phyloP scores from a whole-genome alignment of 192 early-diverging fungal genomes.

The Neocallimastix lanati region DNA sequence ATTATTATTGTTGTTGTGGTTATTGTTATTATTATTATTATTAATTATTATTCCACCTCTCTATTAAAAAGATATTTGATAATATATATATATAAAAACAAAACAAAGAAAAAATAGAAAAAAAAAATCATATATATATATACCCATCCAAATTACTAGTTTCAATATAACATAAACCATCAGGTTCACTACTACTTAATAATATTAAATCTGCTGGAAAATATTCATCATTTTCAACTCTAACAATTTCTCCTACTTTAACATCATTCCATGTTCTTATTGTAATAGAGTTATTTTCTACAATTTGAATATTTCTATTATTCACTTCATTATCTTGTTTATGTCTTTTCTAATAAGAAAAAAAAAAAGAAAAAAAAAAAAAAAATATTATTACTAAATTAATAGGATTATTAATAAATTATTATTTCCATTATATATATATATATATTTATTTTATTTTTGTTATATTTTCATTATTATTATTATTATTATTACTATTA shows the following conservation, averaged over 20 bases:
- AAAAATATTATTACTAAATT: background rate
- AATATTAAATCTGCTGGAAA: slow-evolving; percentile 87
- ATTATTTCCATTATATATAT: no score
- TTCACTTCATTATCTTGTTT: slow-evolving; percentile 56
- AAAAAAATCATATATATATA: background rate
- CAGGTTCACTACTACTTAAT: slow-evolving; percentile 79
- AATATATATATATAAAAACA: no score
- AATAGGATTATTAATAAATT: background rate
- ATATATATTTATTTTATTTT: no score
- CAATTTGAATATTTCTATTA: slow-evolving; percentile 2
- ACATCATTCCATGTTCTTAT: slow-evolving; percentile 60
- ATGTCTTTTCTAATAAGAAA: slow-evolving; percentile 35
- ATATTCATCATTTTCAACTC: slow-evolving; percentile 68
- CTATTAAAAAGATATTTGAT: no score
- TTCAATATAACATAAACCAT: slow-evolving; percentile 93
- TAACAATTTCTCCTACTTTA: slow-evolving; percentile 79
- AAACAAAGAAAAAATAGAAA: no score
- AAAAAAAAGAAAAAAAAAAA: background rate
- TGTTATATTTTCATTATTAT: no score
- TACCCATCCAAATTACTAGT: slow-evolving; percentile 92
- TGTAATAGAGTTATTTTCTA: slow-evolving; percentile 27
- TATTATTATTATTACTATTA: no score
- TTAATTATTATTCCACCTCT: no score
- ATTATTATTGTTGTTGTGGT: no score
- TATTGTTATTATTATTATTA: no score